phyloP scores from a whole-genome alignment of 495 filamentous ascomycete species.

The Baudoinia panamericana region DNA sequence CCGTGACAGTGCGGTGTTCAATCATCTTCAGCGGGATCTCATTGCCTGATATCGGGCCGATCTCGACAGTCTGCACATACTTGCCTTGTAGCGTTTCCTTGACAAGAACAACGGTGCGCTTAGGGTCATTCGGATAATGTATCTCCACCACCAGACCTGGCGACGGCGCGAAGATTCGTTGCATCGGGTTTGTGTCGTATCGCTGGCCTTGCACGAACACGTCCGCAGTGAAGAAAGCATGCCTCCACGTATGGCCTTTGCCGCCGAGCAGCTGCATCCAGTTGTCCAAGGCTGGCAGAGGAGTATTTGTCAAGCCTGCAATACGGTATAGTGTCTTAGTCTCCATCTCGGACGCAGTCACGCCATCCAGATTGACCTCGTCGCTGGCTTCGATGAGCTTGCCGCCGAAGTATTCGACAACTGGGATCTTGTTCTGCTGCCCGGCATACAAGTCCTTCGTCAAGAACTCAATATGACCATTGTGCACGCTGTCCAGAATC shows the following conservation, averaged over 20 bases:
- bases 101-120: slow-evolving; percentile 68
- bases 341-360: slow-evolving; percentile 60
- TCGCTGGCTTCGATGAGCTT: slow-evolving; percentile 43
- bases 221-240: slow-evolving; percentile 94
- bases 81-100: slow-evolving; percentile 51
- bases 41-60: slow-evolving; percentile 56
- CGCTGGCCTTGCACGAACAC: slow-evolving; percentile 90
- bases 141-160: slow-evolving; percentile 84
- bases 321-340: slow-evolving; percentile 70
- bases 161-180: slow-evolving; percentile 72
- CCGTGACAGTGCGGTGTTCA: slow-evolving; percentile 75
- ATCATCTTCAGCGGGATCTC: slow-evolving; percentile 77
- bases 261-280: slow-evolving; percentile 91
- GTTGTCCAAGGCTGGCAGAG: slow-evolving; percentile 60
- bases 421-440: slow-evolving; percentile 60
- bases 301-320: slow-evolving; percentile 51
- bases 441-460: slow-evolving; percentile 67
- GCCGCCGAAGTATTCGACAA: slow-evolving; percentile 90
- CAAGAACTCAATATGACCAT: slow-evolving; percentile 67
- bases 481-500: slow-evolving; percentile 80
- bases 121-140: slow-evolving; percentile 57
- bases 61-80: slow-evolving; percentile 73
- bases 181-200: slow-evolving; percentile 93
- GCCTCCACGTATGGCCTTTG: slow-evolving; percentile 69
- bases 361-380: slow-evolving; percentile 59